Evolutionary conservation across 1,139 yeast genomes (phyloP), one percentile per base, ranked within the genome.

Genomic region (Taiozyma sp.): DNA sequence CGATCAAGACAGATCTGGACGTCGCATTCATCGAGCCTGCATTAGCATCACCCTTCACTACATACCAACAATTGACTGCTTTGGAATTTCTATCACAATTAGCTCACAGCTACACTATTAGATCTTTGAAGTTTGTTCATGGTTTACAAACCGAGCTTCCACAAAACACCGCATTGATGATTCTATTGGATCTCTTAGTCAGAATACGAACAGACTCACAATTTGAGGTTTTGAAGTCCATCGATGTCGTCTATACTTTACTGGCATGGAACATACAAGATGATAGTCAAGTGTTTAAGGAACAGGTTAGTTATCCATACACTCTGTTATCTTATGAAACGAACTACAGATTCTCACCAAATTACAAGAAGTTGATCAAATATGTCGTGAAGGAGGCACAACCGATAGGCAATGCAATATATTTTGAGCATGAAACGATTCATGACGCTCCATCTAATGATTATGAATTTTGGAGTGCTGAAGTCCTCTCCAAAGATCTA

Each of bases 231-330:
- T 43, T 53, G 19, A 43, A 43, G 27, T 34, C 38, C 2, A 41
- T 55, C 19, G n/a, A 42, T 4, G 40, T 47, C 4, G 47, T 57
- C 14, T 49, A 46, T 4, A 45, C 53, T 4, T 22, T 55, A 45
- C 54, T 57, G 58, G 57, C 57, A 3, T 59, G 59, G 60, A 56
- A 53, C 39, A 52, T 55, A 24, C 46, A 51, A 27, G 63, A 60
- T 36, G 63, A 60, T 43, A 16, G 49, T 2, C 47, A 51, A 13
- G 28, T 53, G 19, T 46, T 48, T 43, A 44, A 47, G 8, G 29
- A 36, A 22, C 45, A 44, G 24, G 40, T n/a, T 13, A 16, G 29
- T 2, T 47, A 54, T 16, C 56, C 54, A 8, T 51, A 45, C 34
- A 40, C 46, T 4, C 27, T 54, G 1, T 22, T 56, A 19, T 56